phyloP scores from a whole-genome alignment of 164 flowering plant genomes.

The Liquidambar formosana region DNA sequence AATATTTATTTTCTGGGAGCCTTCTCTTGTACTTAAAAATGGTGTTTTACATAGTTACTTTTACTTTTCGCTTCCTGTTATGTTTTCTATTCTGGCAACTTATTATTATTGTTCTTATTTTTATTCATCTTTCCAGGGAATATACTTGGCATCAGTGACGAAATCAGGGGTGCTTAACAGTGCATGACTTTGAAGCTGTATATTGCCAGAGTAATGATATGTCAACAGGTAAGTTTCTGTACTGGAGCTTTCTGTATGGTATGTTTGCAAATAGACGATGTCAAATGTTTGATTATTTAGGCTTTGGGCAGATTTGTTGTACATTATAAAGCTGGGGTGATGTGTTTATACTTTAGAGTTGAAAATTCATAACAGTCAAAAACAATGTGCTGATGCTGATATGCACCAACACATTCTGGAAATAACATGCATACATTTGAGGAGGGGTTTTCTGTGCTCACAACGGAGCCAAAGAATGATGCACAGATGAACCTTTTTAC shows the following conservation, averaged over 20 bases:
- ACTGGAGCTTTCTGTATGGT: not conserved
- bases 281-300: not conserved
- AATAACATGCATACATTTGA: too few species aligned
- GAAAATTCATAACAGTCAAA: not conserved
- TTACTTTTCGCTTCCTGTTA: too few species aligned
- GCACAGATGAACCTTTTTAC: too few species aligned
- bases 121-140: constrained; percentile 47
- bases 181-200: constrained; percentile 82
- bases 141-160: constrained; percentile 83
- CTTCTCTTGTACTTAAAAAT: too few species aligned
- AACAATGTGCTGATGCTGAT: not conserved
- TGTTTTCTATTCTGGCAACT: too few species aligned
- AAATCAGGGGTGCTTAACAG: constrained; percentile 81
- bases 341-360: not conserved
- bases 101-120: too few species aligned
- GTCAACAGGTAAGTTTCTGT: constrained; percentile 39
- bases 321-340: not conserved
- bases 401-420: too few species aligned
- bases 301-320: not conserved
- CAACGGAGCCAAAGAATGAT: too few species aligned
- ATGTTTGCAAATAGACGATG: constrained; percentile 1
- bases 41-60: too few species aligned
- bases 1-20: too few species aligned
- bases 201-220: constrained; percentile 46
- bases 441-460: too few species aligned